A percentile compares a stretch with the other conserved stretches of the same genome.
Evolutionary conservation across 768 basidiomycete species (phyloP).

Genomic region (Phallus indusiatus): DNA sequence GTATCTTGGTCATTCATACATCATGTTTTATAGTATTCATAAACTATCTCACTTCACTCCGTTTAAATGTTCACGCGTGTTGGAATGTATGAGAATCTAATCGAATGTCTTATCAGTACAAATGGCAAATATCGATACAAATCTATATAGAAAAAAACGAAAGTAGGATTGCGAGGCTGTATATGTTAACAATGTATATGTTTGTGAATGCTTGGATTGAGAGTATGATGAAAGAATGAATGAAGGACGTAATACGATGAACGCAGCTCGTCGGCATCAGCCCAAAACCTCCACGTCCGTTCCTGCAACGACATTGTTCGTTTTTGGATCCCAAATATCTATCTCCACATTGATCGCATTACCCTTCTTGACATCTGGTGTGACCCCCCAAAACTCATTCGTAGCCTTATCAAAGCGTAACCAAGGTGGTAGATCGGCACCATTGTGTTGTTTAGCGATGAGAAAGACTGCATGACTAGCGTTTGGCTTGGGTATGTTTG

Average conservation of each 20-base stretch:
- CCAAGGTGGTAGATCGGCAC: constrained; percentile 17
- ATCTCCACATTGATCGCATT: constrained; percentile 1
- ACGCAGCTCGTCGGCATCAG: not conserved
- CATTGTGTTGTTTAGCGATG: constrained; percentile 8
- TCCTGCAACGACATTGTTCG: not conserved
- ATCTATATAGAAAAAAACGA: constrained; percentile 1
- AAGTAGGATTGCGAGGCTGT: not conserved
- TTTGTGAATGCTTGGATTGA: not conserved
- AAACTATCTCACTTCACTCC: constrained; percentile 1
- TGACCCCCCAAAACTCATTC: constrained; percentile 23
- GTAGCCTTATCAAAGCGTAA: constrained; percentile 18
- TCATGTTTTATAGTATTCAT: constrained; percentile 12
- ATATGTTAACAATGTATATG: not conserved
- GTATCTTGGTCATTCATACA: constrained; percentile 16
- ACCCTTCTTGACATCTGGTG: constrained; percentile 15
- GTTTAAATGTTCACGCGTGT: not conserved
- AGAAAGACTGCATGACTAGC: not conserved
- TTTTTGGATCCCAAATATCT: constrained; percentile 5
- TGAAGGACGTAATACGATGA: not conserved
- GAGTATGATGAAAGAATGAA: too few relatives aligned
- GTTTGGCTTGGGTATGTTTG: not conserved
- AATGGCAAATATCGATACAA: constrained; percentile 19
- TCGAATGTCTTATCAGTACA: constrained; percentile 18
- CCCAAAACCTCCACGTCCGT: not conserved
- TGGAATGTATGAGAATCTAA: not conserved